Evolutionary conservation across 2,329 filamentous ascomycete species (phyloP).

Genomic region (Aspergillus amoenus): DNA sequence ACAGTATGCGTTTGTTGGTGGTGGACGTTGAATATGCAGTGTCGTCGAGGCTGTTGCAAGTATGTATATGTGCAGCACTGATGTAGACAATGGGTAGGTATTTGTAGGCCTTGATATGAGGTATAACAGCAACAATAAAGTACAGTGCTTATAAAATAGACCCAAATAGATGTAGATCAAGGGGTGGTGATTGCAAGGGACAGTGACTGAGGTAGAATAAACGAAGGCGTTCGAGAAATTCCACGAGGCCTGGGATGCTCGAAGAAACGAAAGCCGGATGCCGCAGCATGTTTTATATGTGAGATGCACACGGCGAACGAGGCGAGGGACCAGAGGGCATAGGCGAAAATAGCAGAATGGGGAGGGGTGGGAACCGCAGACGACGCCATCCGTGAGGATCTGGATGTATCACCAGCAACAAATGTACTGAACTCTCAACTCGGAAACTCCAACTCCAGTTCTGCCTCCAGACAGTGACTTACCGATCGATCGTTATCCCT

Average conservation of each 20-base stretch:
- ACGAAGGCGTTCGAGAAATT: slow-evolving; percentile 19
- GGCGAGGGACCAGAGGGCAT: slow-evolving; percentile 16
- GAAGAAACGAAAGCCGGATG: slow-evolving; percentile 26
- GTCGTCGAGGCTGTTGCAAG: background rate
- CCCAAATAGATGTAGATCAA: slow-evolving; percentile 13
- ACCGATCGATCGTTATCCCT: slow-evolving; percentile 20
- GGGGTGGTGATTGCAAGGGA: slow-evolving; percentile 13
- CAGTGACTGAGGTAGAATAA: slow-evolving; percentile 1
- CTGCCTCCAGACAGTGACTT: slow-evolving; percentile 17
- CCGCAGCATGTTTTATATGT: slow-evolving; percentile 39
- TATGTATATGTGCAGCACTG: slow-evolving; percentile 19
- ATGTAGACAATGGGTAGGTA: slow-evolving; percentile 10
- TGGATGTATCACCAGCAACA: slow-evolving; percentile 23
- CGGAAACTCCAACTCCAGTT: slow-evolving; percentile 18
- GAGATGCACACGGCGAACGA: slow-evolving; percentile 23
- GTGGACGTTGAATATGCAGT: background rate
- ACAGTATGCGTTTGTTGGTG: background rate
- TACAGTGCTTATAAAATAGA: background rate
- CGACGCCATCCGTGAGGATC: slow-evolving; percentile 22
- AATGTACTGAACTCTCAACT: slow-evolving; percentile 16
- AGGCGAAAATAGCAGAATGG: slow-evolving; percentile 3
- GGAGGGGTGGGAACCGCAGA: background rate
- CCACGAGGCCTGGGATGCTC: slow-evolving; percentile 27
- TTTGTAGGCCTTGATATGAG: background rate
- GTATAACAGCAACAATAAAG: slow-evolving; percentile 4